These are phyloP conservation scores for Ogataea neopini DNA, from an alignment of 805 yeast species.

Conservation along the genomic window DNA sequence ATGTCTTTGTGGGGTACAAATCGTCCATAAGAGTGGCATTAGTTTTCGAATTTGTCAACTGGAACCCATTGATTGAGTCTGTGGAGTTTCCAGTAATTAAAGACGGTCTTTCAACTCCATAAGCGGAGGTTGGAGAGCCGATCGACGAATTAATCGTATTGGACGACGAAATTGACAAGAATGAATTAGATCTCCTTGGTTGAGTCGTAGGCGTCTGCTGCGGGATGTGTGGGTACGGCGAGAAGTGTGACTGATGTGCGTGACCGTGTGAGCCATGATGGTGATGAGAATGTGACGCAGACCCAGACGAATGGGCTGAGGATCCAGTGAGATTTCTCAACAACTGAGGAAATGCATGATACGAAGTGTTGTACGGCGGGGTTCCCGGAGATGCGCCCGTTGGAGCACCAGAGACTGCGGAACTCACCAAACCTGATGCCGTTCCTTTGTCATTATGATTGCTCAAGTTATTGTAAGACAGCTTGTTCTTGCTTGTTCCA, in stretches of 20 bases:
- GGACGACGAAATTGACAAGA: conserved; percentile 30
- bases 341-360: conserved; percentile 21
- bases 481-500: conserved; percentile 10
- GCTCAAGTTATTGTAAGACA: conserved; percentile 27
- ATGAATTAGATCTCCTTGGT: conserved; percentile 25
- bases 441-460: conserved; percentile 18
- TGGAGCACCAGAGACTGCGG: not conserved
- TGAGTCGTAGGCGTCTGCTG: conserved; percentile 6
- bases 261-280: conserved; percentile 27
- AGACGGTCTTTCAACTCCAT: conserved; percentile 30
- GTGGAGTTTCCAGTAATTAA: conserved; percentile 25
- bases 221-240: conserved; percentile 30
- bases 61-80: conserved; percentile 28
- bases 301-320: conserved; percentile 28
- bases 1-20: conserved; percentile 34
- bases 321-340: conserved; percentile 31
- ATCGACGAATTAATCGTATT: conserved; percentile 25
- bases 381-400: not conserved
- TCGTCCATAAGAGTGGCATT: conserved; percentile 38
- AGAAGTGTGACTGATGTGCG: conserved; percentile 26
- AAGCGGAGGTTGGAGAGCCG: conserved; percentile 25
- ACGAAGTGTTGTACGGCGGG: conserved; percentile 4
- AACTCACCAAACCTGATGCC: conserved; percentile 5
- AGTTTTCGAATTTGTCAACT: conserved; percentile 33
- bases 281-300: conserved; percentile 21